A percentile compares a stretch with the other conserved stretches of the same genome.
These are phyloP conservation scores for Chaetomiaceae sp. DNA, from an alignment of 2,329 filamentous ascomycete genomes.

Conservation along the genomic window DNA sequence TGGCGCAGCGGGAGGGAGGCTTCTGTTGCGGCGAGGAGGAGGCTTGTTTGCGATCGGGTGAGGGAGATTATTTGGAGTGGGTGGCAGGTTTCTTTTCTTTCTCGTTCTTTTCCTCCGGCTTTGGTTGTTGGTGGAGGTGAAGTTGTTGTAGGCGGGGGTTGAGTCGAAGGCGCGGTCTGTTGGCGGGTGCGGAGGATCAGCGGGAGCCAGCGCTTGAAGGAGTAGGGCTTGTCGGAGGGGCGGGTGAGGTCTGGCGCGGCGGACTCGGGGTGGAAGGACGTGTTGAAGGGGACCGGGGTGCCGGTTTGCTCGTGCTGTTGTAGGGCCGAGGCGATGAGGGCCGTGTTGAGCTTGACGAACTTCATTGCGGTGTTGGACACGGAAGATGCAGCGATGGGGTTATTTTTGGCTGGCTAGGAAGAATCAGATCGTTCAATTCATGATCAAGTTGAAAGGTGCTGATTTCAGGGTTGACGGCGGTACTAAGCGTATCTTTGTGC, in stretches of 20 bases:
- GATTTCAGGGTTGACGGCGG: too few relatives aligned
- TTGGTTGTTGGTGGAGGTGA: background rate
- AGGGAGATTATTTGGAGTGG: conserved; percentile 32
- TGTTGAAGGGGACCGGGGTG: conserved; percentile 31
- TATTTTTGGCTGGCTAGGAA: too few relatives aligned
- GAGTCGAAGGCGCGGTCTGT: background rate
- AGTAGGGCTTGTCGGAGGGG: conserved; percentile 34
- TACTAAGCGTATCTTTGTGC: too few relatives aligned
- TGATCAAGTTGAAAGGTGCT: too few relatives aligned
- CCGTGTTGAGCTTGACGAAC: conserved; percentile 1
- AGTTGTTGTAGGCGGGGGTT: conserved; percentile 20
- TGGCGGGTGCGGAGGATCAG: conserved; percentile 35
- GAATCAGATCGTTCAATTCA: too few relatives aligned
- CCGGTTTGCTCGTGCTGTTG: background rate
- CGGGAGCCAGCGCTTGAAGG: conserved; percentile 40
- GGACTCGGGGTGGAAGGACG: conserved; percentile 32
- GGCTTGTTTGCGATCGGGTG: conserved; percentile 27
- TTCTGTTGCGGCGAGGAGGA: conserved; percentile 30
- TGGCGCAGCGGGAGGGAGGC: conserved; percentile 31
- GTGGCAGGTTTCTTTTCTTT: too few relatives aligned
- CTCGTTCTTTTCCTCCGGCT: too few relatives aligned
- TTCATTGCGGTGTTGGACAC: too few relatives aligned
- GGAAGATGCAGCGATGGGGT: too few relatives aligned
- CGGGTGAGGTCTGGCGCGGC: conserved; percentile 29
- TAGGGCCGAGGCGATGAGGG: background rate